These are phyloP conservation scores for Neospora caninum DNA, from an alignment of 169 alveolate genomes.

Conservation along the genomic window DNA sequence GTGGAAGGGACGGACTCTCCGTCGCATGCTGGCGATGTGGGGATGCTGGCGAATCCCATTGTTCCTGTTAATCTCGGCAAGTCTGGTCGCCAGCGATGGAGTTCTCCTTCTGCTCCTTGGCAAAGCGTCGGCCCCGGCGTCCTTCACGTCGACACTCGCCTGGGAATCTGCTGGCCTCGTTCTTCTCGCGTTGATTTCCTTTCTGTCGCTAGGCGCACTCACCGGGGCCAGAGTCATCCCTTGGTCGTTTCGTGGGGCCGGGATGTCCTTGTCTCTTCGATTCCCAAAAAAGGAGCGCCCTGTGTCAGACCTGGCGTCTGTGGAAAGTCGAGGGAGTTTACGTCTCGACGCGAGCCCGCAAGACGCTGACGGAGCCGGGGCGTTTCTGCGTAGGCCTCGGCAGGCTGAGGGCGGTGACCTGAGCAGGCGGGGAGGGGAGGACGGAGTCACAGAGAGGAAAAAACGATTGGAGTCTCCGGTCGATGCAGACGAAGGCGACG, in stretches of 20 bases:
- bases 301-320: neutral
- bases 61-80: neutral
- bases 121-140: neutral
- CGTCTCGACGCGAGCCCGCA: neutral
- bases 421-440: too few species aligned
- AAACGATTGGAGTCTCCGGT: neutral
- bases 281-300: neutral
- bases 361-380: neutral
- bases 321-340: neutral
- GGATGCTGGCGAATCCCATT: neutral
- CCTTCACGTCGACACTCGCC: neutral
- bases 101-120: neutral
- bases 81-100: neutral
- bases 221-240: constrained; percentile 32
- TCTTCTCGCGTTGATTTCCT: neutral
- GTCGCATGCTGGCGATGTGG: neutral
- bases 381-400: too few species aligned
- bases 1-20: neutral
- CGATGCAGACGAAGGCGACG: neutral
- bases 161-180: neutral
- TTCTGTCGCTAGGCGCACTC: neutral
- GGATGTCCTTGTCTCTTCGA: neutral
- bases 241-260: neutral
- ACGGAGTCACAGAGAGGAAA: too few species aligned
- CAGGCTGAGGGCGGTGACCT: too few species aligned